Conservation (phyloP, 2,329 filamentous ascomycete genomes). For the Hirsutella minnesotensis region DNA sequence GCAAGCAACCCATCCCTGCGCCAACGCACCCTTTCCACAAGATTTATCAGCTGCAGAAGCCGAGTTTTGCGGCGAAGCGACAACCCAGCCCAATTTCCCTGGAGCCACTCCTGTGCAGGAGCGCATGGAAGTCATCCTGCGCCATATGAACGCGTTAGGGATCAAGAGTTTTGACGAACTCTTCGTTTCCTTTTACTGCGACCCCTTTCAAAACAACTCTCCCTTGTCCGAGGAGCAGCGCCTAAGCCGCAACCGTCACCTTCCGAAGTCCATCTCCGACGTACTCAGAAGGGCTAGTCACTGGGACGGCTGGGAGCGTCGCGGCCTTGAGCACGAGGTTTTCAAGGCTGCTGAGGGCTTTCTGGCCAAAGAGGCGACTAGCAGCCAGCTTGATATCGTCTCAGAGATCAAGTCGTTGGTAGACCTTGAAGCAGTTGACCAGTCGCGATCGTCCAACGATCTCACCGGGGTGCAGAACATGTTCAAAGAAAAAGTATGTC, state of each 20-base stretch:
- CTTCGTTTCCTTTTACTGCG: constrained; percentile 15
- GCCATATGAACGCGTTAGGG: constrained; percentile 10
- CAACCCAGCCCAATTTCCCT: neutral
- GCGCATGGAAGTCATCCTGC: constrained; percentile 12
- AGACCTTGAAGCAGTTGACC: constrained; percentile 8
- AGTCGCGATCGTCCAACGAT: no score
- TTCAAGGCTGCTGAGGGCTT: constrained; percentile 12
- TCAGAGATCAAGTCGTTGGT: constrained; percentile 9
- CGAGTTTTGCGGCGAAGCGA: neutral
- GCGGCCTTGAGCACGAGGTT: constrained; percentile 15
- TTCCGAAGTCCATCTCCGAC: constrained; percentile 12
- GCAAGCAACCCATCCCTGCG: no score
- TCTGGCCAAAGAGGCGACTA: constrained; percentile 8
- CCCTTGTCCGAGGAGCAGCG: constrained; percentile 14
- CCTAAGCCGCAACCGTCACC: constrained; percentile 12
- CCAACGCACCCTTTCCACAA: no score
- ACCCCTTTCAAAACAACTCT: constrained; percentile 8
- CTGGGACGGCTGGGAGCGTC: constrained; percentile 14
- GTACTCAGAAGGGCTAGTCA: constrained; percentile 8
- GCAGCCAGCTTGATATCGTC: constrained; percentile 2
- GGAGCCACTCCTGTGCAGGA: constrained; percentile 6
- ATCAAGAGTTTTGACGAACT: constrained; percentile 15
- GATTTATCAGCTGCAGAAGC: no score
- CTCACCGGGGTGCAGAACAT: constrained; percentile 3
- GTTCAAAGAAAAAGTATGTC: constrained; percentile 13